Conservation (phyloP, 192 early-diverging fungal genomes). For the Coemansia reversa region DNA sequence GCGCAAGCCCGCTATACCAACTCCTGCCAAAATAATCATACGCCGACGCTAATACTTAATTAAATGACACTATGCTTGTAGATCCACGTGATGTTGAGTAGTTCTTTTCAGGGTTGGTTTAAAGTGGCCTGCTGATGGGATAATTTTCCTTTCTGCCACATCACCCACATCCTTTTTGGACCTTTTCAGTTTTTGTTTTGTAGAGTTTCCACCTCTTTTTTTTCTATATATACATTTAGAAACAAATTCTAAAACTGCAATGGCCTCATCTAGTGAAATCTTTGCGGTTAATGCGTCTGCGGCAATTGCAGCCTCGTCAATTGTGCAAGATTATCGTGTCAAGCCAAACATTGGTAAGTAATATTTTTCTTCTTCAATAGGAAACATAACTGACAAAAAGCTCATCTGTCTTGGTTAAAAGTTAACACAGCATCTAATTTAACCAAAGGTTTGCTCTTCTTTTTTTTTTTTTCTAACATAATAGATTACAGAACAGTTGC, state of each 20-base stretch:
- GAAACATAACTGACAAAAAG: background rate
- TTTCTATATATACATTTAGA: background rate
- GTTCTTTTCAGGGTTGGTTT: background rate
- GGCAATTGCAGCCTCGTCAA: slow-evolving; percentile 49
- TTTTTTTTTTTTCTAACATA: background rate
- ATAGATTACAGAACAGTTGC: slow-evolving; percentile 96
- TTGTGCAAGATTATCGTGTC: slow-evolving; percentile 50
- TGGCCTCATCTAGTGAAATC: slow-evolving; percentile 41
- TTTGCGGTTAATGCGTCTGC: slow-evolving; percentile 51
- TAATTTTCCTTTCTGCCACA: background rate
- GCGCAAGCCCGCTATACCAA: too few relatives aligned
- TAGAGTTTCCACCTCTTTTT: slow-evolving; percentile 1
- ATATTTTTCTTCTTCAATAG: background rate
- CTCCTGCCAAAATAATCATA: too few relatives aligned
- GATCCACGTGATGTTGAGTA: too few relatives aligned
- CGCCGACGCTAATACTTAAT: too few relatives aligned
- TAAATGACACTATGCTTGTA: too few relatives aligned
- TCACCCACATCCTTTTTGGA: background rate
- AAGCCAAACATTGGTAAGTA: slow-evolving; percentile 50
- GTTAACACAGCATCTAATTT: too few relatives aligned
- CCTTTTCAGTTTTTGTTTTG: slow-evolving; percentile 1
- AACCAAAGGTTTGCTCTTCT: too few relatives aligned
- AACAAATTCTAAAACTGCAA: background rate
- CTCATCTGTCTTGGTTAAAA: background rate
- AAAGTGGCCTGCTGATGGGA: background rate